These are phyloP conservation scores for Mucor lusitanicus DNA, from an alignment of 371 early-diverging fungal species.

Conservation along the genomic window DNA sequence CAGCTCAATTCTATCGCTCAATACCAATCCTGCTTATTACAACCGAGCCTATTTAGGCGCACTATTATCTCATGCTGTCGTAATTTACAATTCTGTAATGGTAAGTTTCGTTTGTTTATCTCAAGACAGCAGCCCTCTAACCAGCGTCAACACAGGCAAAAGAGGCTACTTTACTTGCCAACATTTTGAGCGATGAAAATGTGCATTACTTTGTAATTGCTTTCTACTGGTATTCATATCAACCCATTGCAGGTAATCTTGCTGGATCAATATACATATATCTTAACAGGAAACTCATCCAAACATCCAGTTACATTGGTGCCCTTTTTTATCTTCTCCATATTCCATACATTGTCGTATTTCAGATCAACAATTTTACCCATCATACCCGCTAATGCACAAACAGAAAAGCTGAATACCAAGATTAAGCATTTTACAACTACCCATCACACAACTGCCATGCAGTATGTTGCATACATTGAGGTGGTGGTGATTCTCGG, in stretches of 20 bases:
- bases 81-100: conserved; percentile 82
- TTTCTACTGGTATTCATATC: conserved; percentile 73
- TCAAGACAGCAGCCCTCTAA: background rate
- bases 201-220: conserved; percentile 87
- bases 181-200: conserved; percentile 80
- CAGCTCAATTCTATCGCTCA: conserved; percentile 37
- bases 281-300: background rate
- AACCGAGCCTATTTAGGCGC: conserved; percentile 72
- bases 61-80: conserved; percentile 77
- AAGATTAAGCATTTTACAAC: conserved; percentile 61
- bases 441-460: conserved; percentile 65
- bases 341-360: conserved; percentile 80
- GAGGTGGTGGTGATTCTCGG: conserved; percentile 79
- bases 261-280: background rate
- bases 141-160: background rate
- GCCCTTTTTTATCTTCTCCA: conserved; percentile 81
- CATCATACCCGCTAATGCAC: background rate
- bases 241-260: conserved; percentile 70
- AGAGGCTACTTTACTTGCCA: background rate
- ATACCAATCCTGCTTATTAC: conserved; percentile 50
- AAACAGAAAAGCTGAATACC: conserved; percentile 16
- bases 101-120: conserved; percentile 39
- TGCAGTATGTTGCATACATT: conserved; percentile 73
- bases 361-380: conserved; percentile 14
- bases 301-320: conserved; percentile 68